phyloP scores from a whole-genome alignment of 192 early-diverging fungal species.

The Jimgerdemannia lactiflua region DNA sequence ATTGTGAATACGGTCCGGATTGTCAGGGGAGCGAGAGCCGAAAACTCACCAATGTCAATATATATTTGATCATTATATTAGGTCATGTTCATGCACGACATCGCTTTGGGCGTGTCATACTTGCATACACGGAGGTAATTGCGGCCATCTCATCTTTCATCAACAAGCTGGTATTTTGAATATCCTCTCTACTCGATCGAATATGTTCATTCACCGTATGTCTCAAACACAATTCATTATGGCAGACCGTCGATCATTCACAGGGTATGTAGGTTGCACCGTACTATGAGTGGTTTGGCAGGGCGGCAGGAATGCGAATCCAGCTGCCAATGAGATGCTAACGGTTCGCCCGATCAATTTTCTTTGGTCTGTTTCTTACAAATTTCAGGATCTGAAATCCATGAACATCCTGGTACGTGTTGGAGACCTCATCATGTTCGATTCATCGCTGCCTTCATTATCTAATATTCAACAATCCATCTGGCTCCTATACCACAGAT shows the following conservation, averaged over 20 bases:
- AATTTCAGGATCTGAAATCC: slow-evolving; percentile 64
- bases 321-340: background rate
- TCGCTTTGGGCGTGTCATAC: slow-evolving; percentile 69
- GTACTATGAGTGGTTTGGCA: background rate
- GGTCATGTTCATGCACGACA: slow-evolving; percentile 78
- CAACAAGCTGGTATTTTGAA: background rate
- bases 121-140: slow-evolving; percentile 56
- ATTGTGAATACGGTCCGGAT: background rate
- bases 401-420: slow-evolving; percentile 64
- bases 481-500: slow-evolving; percentile 23
- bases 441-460: background rate
- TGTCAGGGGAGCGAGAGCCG: slow-evolving; percentile 24
- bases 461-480: background rate
- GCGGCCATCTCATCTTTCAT: background rate
- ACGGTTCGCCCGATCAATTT: background rate
- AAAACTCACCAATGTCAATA: background rate
- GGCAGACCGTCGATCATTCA: slow-evolving; percentile 68
- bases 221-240: background rate
- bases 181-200: background rate
- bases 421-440: background rate
- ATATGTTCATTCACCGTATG: no score
- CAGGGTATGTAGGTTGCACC: slow-evolving; percentile 34
- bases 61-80: background rate
- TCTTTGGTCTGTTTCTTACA: slow-evolving; percentile 6
- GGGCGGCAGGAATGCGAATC: no score